Conservation (phyloP, 2,329 filamentous ascomycete species). For the Alternaria angustiovoidea region DNA sequence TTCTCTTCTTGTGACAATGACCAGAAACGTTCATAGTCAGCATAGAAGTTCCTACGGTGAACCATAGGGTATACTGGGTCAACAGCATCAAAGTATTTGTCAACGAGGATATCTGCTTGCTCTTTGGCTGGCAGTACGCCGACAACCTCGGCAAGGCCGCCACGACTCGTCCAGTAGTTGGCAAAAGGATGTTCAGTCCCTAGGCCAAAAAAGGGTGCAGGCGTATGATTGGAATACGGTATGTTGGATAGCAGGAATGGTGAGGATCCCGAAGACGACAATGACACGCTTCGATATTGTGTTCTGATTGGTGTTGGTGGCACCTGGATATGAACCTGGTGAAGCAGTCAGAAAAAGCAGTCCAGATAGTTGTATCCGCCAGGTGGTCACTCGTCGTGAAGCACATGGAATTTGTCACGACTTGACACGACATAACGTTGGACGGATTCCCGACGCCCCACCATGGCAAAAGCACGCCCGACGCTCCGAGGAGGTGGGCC, state of each 20-base stretch:
- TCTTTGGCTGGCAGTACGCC: slow-evolving; percentile 77
- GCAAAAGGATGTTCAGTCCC: slow-evolving; percentile 80
- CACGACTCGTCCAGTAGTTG: slow-evolving; percentile 85
- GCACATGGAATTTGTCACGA: too few species aligned
- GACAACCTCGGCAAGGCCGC: slow-evolving; percentile 77
- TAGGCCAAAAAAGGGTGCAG: slow-evolving; percentile 82
- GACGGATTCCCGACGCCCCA: neutral
- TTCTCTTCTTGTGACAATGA: slow-evolving; percentile 66
- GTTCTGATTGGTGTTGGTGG: slow-evolving; percentile 39
- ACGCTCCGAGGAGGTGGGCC: slow-evolving; percentile 11
- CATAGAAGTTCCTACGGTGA: slow-evolving; percentile 76
- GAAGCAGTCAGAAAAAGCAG: slow-evolving; percentile 22
- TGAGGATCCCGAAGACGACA: slow-evolving; percentile 54
- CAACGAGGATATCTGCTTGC: slow-evolving; percentile 74
- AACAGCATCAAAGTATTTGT: slow-evolving; percentile 66
- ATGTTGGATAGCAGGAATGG: slow-evolving; percentile 73
- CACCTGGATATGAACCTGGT: slow-evolving; percentile 30
- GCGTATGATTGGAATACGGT: slow-evolving; percentile 73
- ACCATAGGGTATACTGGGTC: slow-evolving; percentile 85
- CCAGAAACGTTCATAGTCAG: slow-evolving; percentile 83
- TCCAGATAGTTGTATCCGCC: slow-evolving; percentile 2
- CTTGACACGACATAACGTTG: too few species aligned
- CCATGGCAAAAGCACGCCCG: neutral
- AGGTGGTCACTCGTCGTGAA: neutral
- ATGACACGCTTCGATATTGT: slow-evolving; percentile 44